Evolutionary conservation across 306 rosid species (phyloP), one percentile per base, ranked within the genome.

Genomic region (Quercus engelmannii): DNA sequence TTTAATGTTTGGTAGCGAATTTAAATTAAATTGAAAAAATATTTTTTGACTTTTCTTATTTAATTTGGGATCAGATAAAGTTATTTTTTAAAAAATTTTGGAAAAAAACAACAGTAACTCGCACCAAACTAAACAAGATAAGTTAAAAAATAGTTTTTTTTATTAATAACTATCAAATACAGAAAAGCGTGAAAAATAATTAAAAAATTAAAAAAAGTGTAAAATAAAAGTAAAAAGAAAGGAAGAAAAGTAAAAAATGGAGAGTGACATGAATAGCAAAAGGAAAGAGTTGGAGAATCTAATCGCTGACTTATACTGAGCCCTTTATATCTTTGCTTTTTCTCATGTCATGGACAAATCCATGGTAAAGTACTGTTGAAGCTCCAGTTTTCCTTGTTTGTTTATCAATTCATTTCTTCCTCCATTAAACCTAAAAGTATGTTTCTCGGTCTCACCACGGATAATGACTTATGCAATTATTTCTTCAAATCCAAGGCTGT

Each of bases 221-320:
- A 35, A 6, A 35, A 35, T 35, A 35, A 3, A 73, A 76, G 12
- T 19, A 46, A 76, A 75, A 71, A 46, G 20, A 19, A 54, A 18
- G 46, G 28, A 69, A 79, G 6, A 70, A 83, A 76, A 85, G 75
- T 26, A 15, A 52, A 56, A 56, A 9, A 69, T 46, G 26, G 57
- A 68, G 17, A 10, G 72, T 4, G 51, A 19, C 26, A 4, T 35
- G 72, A 68, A 33, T 4, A 4, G 46, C 26, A 68, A 67, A 67
- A 68, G 38, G 72, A 35, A 19, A 19, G 5, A 0, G 11, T 41
- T 3, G 33, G 76, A 81, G 92, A 85, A 86, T 91, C 92, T 51
- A 41, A 59, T 69, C 92, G 92, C 89, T 91, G 96, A 91, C 93
- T 85, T 88, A 61, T 68, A 69, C 33, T 12, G 5, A 46, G 43